Evolutionary conservation across 83 land plant species (phyloP).

Genomic region (Picea mariana): DNA sequence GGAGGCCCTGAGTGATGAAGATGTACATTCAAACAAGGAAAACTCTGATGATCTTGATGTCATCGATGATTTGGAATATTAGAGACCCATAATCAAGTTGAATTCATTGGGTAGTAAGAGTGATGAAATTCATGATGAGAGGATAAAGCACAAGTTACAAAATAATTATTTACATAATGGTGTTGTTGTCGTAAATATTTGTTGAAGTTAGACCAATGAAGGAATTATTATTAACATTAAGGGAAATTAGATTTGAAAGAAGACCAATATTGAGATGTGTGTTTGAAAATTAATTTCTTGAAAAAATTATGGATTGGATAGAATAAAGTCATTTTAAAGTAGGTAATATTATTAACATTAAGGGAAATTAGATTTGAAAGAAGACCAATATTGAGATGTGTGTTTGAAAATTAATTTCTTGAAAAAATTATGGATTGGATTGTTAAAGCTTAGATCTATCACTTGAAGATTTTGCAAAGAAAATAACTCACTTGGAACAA

Average conservation of each 20-base stretch:
- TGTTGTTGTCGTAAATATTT: too few relatives aligned
- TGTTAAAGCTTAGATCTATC: background rate
- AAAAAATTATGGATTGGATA: conserved; percentile 26
- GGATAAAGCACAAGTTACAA: too few relatives aligned
- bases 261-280: conserved; percentile 5
- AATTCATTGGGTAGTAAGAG: too few relatives aligned
- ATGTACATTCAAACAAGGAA: too few relatives aligned
- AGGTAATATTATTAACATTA: background rate
- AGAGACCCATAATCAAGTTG: too few relatives aligned
- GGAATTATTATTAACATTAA: too few relatives aligned
- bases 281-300: conserved; percentile 34
- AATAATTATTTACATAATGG: too few relatives aligned
- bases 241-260: conserved; percentile 16
- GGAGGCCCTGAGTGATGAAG: too few relatives aligned
- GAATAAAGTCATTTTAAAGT: background rate
- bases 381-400: conserved; percentile 5
- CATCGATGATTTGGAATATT: too few relatives aligned
- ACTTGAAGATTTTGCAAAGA: conserved; percentile 17
- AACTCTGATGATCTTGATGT: too few relatives aligned
- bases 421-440: conserved; percentile 25
- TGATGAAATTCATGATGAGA: too few relatives aligned
- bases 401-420: conserved; percentile 28
- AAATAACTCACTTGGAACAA: conserved; percentile 12
- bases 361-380: conserved; percentile 16
- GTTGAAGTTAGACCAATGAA: too few relatives aligned